phyloP scores from a whole-genome alignment of 2,329 filamentous ascomycete genomes.

The Penicillium decumbens region DNA sequence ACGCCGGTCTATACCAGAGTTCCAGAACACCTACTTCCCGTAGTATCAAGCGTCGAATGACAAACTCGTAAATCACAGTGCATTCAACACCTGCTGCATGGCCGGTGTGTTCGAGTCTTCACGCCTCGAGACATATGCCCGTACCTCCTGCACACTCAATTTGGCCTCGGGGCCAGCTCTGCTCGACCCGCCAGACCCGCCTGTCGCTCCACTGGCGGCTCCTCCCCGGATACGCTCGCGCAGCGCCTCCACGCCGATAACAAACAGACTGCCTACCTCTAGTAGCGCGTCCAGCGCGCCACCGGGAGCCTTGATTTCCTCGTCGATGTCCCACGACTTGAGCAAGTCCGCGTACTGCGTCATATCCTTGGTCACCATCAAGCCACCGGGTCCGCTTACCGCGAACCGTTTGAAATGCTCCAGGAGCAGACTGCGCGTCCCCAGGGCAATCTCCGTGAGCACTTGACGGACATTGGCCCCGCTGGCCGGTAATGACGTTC shows the following conservation, averaged over 20 bases:
- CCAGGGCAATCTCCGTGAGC: constrained; percentile 75
- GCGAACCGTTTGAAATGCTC: constrained; percentile 93
- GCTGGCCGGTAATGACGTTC: constrained; percentile 56
- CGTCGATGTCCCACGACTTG: constrained; percentile 71
- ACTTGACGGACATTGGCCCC: constrained; percentile 80
- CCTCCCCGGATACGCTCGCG: constrained; percentile 63
- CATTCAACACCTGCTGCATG: constrained; percentile 75
- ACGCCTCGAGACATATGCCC: constrained; percentile 75
- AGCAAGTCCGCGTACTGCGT: constrained; percentile 86
- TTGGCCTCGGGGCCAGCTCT: constrained; percentile 45
- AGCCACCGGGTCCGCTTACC: constrained; percentile 84
- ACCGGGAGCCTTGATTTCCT: constrained; percentile 49
- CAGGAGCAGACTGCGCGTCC: constrained; percentile 71
- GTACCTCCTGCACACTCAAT: constrained; percentile 52
- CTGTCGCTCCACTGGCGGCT: constrained; percentile 44
- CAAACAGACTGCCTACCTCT: constrained; percentile 93
- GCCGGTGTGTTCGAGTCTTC: constrained; percentile 78
- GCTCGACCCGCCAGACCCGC: constrained; percentile 45
- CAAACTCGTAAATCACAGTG: constrained; percentile 43
- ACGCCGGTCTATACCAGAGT: neutral
- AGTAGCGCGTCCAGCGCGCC: constrained; percentile 76
- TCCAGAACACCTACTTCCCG: neutral
- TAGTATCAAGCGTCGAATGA: neutral
- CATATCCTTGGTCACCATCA: constrained; percentile 95
- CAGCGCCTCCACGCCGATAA: constrained; percentile 77